Conservation (phyloP, 2,329 filamentous ascomycete genomes). For the Nemania sp. region DNA sequence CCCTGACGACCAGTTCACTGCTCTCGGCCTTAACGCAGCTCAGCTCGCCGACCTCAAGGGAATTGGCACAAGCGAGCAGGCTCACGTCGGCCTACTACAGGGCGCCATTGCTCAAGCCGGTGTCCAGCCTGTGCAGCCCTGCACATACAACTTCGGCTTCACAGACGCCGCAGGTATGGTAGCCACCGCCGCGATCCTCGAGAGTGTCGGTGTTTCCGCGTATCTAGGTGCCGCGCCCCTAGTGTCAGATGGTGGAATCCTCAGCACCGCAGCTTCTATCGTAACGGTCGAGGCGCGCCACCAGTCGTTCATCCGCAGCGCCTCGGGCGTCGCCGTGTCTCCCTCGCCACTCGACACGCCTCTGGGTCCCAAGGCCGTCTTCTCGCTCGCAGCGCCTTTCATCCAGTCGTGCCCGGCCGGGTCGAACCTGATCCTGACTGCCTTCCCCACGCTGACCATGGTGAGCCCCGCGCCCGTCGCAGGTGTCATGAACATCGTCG, state of each 20-base stretch:
- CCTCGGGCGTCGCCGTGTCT: conserved; percentile 68
- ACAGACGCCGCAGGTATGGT: conserved; percentile 76
- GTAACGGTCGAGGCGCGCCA: conserved; percentile 80
- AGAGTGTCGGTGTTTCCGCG: conserved; percentile 79
- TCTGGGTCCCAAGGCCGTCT: conserved; percentile 75
- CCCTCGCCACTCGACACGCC: conserved; percentile 78
- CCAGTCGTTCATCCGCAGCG: conserved; percentile 77
- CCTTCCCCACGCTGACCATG: conserved; percentile 71
- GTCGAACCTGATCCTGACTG: conserved; percentile 71
- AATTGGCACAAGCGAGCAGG: conserved; percentile 72
- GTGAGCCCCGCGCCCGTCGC: conserved; percentile 57
- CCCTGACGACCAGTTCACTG: conserved; percentile 71
- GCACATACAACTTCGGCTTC: conserved; percentile 79
- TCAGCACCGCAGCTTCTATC: conserved; percentile 76
- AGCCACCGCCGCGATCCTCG: conserved; percentile 75
- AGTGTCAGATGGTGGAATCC: conserved; percentile 68
- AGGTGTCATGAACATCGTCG: conserved; percentile 54
- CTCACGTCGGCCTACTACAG: conserved; percentile 71
- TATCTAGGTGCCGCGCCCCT: conserved; percentile 78
- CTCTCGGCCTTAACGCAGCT: conserved; percentile 66
- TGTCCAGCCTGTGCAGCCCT: conserved; percentile 73
- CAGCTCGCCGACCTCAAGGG: conserved; percentile 71
- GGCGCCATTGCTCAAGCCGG: conserved; percentile 71
- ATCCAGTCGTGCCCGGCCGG: conserved; percentile 76
- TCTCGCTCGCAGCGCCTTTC: conserved; percentile 79